Evolutionary conservation across 1,284 basidiomycete species (phyloP).

Genomic region (Cerioporus squamosus): DNA sequence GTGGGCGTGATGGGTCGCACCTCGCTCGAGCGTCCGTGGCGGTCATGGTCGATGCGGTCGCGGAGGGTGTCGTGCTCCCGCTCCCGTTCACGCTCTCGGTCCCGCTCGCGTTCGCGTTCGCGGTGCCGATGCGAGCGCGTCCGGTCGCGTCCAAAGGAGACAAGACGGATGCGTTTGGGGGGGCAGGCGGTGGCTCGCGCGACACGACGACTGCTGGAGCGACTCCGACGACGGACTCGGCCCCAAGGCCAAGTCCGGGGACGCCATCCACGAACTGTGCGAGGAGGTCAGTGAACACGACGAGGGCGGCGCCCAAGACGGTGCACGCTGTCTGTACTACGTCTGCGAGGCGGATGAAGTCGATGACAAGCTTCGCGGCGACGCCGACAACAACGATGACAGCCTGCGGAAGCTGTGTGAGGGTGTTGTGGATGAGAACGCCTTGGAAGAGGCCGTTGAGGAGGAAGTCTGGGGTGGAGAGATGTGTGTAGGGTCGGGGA

Average conservation of each 20-base stretch:
- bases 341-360: slow-evolving; percentile 59
- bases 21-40: slow-evolving; percentile 29
- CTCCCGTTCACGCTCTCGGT: slow-evolving; percentile 8
- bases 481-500: slow-evolving; percentile 40
- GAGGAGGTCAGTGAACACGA: slow-evolving; percentile 68
- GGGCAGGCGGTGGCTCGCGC: slow-evolving; percentile 22
- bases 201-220: slow-evolving; percentile 14
- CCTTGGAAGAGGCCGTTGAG: slow-evolving; percentile 77
- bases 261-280: slow-evolving; percentile 57
- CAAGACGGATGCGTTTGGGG: slow-evolving; percentile 35
- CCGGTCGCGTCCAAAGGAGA: slow-evolving; percentile 32
- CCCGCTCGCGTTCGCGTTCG: slow-evolving; percentile 25
- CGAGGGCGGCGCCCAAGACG: slow-evolving; percentile 65
- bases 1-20: slow-evolving; percentile 34
- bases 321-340: slow-evolving; percentile 55
- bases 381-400: slow-evolving; percentile 60
- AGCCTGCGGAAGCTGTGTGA: slow-evolving; percentile 55
- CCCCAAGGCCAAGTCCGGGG: slow-evolving; percentile 30
- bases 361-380: slow-evolving; percentile 61
- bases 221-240: slow-evolving; percentile 9
- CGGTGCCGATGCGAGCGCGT: slow-evolving; percentile 24
- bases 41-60: slow-evolving; percentile 7
- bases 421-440: slow-evolving; percentile 69
- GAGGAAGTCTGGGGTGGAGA: slow-evolving; percentile 59
- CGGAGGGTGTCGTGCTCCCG: slow-evolving; percentile 20